These are phyloP conservation scores for Pigoraptor vietnamica DNA, from an alignment of 78 protist species.

Conservation along the genomic window DNA sequence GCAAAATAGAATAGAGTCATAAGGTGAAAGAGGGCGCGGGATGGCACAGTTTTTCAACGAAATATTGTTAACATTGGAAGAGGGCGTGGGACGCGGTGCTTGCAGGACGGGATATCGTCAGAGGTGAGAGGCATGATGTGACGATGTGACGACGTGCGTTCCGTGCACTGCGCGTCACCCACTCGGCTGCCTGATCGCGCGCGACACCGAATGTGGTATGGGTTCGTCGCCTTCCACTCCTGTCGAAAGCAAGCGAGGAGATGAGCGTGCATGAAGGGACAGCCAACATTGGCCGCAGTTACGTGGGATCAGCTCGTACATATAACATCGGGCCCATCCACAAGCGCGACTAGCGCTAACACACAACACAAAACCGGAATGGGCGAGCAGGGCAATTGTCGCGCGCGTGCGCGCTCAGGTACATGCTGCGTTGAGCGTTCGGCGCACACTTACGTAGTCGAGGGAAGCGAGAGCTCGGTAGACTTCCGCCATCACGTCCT, in stretches of 20 bases:
- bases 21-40: not conserved
- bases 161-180: not conserved
- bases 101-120: no score
- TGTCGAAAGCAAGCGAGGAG: not conserved
- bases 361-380: not conserved
- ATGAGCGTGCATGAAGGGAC: not conserved
- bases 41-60: not conserved
- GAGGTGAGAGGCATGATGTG: no score
- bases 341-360: not conserved
- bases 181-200: not conserved
- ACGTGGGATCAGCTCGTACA: no score
- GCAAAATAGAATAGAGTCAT: not conserved
- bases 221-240: not conserved
- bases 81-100: not conserved
- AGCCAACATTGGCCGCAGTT: no score
- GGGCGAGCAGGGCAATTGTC: not conserved
- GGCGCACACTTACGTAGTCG: not conserved
- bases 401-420: no score
- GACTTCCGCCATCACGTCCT: constrained; percentile 37
- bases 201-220: constrained; percentile 4
- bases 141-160: not conserved
- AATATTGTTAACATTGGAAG: not conserved
- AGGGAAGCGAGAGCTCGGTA: constrained; percentile 1
- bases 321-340: no score
- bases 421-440: no score